These are phyloP conservation scores for Maudiozyma bulderi DNA, from an alignment of 805 yeast genomes.

Conservation along the genomic window DNA sequence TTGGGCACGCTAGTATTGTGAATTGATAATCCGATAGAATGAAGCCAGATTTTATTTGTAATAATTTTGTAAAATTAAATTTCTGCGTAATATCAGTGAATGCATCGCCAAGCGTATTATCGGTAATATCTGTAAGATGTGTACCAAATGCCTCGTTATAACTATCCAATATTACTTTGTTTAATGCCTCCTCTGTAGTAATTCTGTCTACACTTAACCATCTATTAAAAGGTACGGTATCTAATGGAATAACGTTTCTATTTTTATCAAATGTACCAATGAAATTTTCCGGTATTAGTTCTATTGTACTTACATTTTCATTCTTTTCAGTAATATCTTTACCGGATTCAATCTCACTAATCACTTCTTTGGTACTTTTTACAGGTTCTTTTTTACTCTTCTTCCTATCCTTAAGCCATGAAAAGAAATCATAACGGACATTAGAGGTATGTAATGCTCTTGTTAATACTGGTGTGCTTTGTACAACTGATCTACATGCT, in stretches of 20 bases:
- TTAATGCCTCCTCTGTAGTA: conserved; percentile 18
- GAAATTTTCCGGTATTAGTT: conserved; percentile 22
- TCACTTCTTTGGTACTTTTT: conserved; percentile 25
- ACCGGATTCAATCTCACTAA: conserved; percentile 30
- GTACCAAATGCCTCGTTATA: conserved; percentile 5
- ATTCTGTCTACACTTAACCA: conserved; percentile 28
- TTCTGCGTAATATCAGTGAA: conserved; percentile 27
- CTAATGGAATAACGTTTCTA: conserved; percentile 6
- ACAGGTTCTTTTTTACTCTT: conserved; percentile 13
- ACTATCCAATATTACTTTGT: conserved; percentile 15
- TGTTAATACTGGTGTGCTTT: not conserved
- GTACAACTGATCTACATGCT: not conserved
- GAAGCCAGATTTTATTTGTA: conserved; percentile 32
- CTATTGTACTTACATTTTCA: conserved; percentile 8
- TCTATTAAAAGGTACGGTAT: conserved; percentile 24
- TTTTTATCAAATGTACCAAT: conserved; percentile 17
- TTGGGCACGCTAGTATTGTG: conserved; percentile 26
- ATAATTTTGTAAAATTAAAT: conserved; percentile 27
- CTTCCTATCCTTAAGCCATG: conserved; percentile 32
- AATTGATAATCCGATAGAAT: conserved; percentile 31
- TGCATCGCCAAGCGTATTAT: conserved; percentile 11
- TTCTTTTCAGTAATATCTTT: conserved; percentile 15
- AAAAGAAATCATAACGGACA: conserved; percentile 24
- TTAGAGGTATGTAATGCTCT: conserved; percentile 1
- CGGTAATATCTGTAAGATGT: conserved; percentile 5